A percentile compares a stretch with the other conserved stretches of the same genome.
Evolutionary conservation across 768 basidiomycete genomes (phyloP).

Genomic region (Exsudoporus frostii): DNA sequence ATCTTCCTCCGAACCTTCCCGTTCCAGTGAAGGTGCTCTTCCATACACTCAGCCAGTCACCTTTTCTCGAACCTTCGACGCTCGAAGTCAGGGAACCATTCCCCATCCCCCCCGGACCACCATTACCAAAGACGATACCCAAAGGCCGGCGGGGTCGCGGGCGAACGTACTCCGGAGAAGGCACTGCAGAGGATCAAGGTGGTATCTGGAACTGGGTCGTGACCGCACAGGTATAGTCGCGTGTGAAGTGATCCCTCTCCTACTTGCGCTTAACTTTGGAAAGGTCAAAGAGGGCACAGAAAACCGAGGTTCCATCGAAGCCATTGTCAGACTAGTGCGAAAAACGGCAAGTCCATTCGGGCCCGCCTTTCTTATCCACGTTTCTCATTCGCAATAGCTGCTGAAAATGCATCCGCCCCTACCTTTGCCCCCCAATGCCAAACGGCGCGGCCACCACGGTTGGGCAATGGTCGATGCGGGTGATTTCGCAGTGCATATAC

Average conservation of each 20-base stretch:
- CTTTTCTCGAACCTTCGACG: slow-evolving; percentile 61
- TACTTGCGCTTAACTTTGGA: not conserved
- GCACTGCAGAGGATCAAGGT: slow-evolving; percentile 45
- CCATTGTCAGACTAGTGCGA: slow-evolving; percentile 64
- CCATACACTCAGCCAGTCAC: slow-evolving; percentile 53
- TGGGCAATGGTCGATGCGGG: slow-evolving; percentile 88
- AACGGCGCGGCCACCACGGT: slow-evolving; percentile 58
- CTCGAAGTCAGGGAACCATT: slow-evolving; percentile 55
- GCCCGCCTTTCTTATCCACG: not conserved
- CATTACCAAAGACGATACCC: slow-evolving; percentile 52
- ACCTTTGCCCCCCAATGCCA: slow-evolving; percentile 59
- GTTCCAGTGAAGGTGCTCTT: slow-evolving; percentile 53
- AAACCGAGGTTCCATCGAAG: slow-evolving; percentile 72
- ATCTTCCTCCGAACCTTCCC: slow-evolving; percentile 52
- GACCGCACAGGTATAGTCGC: slow-evolving; percentile 57
- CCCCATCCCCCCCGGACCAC: slow-evolving; percentile 51
- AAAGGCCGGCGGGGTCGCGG: slow-evolving; percentile 66
- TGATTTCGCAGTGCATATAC: slow-evolving; percentile 73
- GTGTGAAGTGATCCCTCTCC: too few species aligned
- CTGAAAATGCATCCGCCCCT: slow-evolving; percentile 56
- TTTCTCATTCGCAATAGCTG: slow-evolving; percentile 42
- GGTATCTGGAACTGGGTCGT: slow-evolving; percentile 79
- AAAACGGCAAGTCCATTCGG: slow-evolving; percentile 54
- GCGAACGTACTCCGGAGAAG: slow-evolving; percentile 64
- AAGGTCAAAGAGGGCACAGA: slow-evolving; percentile 86